Evolutionary conservation across 2,329 filamentous ascomycete genomes (phyloP).

Genomic region (Acarospora socialis): DNA sequence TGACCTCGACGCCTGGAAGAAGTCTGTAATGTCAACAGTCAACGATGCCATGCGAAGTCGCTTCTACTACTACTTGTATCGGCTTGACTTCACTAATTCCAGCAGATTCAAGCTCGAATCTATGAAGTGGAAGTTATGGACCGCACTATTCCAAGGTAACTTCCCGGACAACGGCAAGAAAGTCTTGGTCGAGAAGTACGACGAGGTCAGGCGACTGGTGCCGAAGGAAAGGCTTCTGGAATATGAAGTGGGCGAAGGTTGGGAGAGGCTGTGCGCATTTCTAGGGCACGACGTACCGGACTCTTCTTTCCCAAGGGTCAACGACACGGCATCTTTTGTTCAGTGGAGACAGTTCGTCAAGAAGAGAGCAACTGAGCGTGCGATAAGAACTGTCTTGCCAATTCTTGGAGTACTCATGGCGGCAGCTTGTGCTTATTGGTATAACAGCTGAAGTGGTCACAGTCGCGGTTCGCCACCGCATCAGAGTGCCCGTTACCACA

Average conservation of each 20-base stretch:
- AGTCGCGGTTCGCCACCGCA: too few relatives aligned
- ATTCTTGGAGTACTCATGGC: background rate
- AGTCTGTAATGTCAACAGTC: conserved; percentile 20
- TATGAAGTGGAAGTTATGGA: too few relatives aligned
- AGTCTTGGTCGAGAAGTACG: conserved; percentile 7
- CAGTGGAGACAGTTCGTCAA: background rate
- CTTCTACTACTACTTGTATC: background rate
- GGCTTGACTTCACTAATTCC: background rate
- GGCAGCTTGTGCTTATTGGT: background rate
- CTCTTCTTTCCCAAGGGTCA: conserved; percentile 22
- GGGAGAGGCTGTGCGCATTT: conserved; percentile 33
- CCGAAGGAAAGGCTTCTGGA: conserved; percentile 29
- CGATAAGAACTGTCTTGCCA: too few relatives aligned
- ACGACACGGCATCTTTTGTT: conserved; percentile 9
- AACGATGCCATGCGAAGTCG: background rate
- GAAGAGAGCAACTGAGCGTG: too few relatives aligned
- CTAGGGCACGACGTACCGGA: conserved; percentile 25
- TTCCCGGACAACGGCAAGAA: conserved; percentile 1
- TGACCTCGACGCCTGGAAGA: conserved; percentile 51
- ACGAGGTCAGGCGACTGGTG: conserved; percentile 19
- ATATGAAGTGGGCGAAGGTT: conserved; percentile 31
- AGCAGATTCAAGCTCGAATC: too few relatives aligned
- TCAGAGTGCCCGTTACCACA: too few relatives aligned
- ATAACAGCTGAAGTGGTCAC: too few relatives aligned
- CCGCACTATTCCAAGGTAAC: background rate